Evolutionary conservation across 352 stramenopile species (phyloP).

Genomic region (Phytophthora fragariaefolia): DNA sequence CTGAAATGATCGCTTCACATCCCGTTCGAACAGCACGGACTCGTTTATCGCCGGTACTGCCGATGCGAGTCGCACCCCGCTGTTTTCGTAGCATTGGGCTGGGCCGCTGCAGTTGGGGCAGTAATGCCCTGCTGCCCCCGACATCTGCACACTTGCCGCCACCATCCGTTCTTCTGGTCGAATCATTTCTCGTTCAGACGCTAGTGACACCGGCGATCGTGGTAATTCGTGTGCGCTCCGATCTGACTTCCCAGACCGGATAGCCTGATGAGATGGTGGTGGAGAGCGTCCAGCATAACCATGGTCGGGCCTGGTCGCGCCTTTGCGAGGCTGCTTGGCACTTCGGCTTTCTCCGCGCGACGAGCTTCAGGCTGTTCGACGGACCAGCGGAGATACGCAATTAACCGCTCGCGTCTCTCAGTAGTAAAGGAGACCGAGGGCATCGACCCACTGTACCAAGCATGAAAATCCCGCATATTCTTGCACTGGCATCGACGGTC

Average conservation of each 20-base stretch:
- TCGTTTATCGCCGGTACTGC: conserved; percentile 4
- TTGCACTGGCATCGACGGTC: conserved; percentile 28
- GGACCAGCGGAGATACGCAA: not conserved
- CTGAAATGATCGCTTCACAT: conserved; percentile 36
- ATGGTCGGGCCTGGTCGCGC: conserved; percentile 12
- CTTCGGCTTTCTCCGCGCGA: conserved; percentile 30
- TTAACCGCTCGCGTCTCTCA: conserved; percentile 9
- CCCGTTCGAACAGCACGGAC: conserved; percentile 37
- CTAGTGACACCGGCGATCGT: conserved; percentile 8
- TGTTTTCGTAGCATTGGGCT: conserved; percentile 32
- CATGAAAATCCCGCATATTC: conserved; percentile 29
- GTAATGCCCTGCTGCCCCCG: conserved; percentile 10
- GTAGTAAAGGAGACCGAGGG: conserved; percentile 15
- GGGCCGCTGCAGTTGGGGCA: conserved; percentile 1
- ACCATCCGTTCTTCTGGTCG: not conserved
- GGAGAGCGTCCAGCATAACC: conserved; percentile 21
- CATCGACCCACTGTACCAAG: not conserved
- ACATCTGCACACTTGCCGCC: conserved; percentile 6
- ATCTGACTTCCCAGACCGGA: conserved; percentile 21
- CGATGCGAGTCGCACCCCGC: conserved; percentile 6
- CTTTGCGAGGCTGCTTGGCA: conserved; percentile 33
- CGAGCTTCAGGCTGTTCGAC: conserved; percentile 13
- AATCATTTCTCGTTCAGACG: not conserved
- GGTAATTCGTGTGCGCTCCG: conserved; percentile 6
- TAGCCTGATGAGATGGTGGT: conserved; percentile 26